Conservation (phyloP, 1,284 basidiomycete genomes). For the Microbotryum silenes-acaulis region DNA sequence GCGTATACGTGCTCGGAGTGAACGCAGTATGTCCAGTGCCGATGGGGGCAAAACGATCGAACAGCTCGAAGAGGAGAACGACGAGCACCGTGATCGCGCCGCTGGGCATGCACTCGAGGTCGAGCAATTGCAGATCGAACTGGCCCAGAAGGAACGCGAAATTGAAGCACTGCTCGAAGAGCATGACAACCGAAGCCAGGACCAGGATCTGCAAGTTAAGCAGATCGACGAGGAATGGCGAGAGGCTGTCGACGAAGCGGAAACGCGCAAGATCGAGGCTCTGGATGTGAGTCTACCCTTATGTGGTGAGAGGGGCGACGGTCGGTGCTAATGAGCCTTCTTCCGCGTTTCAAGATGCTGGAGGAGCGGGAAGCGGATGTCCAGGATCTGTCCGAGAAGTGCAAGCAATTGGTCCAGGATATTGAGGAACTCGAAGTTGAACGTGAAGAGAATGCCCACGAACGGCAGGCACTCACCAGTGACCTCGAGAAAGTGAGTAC, state of each 20-base stretch:
- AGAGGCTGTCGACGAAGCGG: conserved; percentile 63
- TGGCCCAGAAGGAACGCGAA: conserved; percentile 73
- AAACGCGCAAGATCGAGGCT: conserved; percentile 61
- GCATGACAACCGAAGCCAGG: conserved; percentile 57
- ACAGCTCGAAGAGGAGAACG: conserved; percentile 49
- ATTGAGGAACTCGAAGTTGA: conserved; percentile 66
- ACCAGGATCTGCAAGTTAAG: conserved; percentile 56
- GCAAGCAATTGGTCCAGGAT: conserved; percentile 64
- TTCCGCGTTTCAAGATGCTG: conserved; percentile 38
- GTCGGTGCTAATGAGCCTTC: background rate
- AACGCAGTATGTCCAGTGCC: conserved; percentile 4
- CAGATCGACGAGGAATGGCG: conserved; percentile 67
- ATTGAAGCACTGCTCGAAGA: conserved; percentile 63
- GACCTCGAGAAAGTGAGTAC: conserved; percentile 63
- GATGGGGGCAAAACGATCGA: conserved; percentile 26
- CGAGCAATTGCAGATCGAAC: conserved; percentile 63
- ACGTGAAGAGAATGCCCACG: conserved; percentile 59
- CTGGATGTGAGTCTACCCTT: conserved; percentile 53
- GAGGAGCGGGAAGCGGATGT: conserved; percentile 60
- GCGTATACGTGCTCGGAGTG: conserved; percentile 1
- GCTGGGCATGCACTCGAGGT: conserved; percentile 69
- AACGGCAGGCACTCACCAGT: conserved; percentile 58
- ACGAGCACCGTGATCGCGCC: conserved; percentile 61
- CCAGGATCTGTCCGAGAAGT: conserved; percentile 58
- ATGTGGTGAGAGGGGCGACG: background rate